These are phyloP conservation scores for Epithele typhae DNA, from an alignment of 768 basidiomycete species.

Conservation along the genomic window DNA sequence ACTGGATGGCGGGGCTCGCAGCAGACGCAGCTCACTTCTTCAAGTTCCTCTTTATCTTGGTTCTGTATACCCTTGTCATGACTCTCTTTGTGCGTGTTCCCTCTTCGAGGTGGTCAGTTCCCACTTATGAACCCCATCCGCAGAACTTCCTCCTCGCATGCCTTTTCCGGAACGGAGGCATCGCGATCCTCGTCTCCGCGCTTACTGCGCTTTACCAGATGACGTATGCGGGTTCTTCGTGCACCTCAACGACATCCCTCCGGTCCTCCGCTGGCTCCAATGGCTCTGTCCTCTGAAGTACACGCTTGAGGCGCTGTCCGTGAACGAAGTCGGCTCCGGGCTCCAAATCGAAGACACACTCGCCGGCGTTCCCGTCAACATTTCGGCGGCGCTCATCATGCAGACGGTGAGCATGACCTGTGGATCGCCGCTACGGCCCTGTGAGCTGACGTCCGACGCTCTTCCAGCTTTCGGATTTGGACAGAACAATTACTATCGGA, in stretches of 20 bases:
- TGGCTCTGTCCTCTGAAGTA: slow-evolving; percentile 87
- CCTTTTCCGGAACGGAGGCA: slow-evolving; percentile 79
- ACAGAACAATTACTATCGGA: slow-evolving; percentile 78
- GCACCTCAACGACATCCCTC: slow-evolving; percentile 78
- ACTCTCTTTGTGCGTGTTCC: slow-evolving; percentile 69
- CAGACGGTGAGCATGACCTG: slow-evolving; percentile 48
- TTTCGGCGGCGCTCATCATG: slow-evolving; percentile 86
- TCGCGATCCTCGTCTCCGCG: slow-evolving; percentile 86
- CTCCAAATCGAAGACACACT: slow-evolving; percentile 77
- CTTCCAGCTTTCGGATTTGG: slow-evolving; percentile 82
- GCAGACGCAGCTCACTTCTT: slow-evolving; percentile 79
- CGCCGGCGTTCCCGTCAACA: slow-evolving; percentile 74
- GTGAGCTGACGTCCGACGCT: too few relatives aligned
- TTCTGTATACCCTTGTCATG: slow-evolving; percentile 80
- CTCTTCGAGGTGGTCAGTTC: not conserved
- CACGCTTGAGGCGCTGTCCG: slow-evolving; percentile 76
- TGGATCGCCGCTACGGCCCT: not conserved
- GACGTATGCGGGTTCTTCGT: slow-evolving; percentile 95
- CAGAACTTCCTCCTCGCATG: slow-evolving; percentile 91
- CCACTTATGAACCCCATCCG: not conserved
- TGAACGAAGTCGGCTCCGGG: slow-evolving; percentile 91
- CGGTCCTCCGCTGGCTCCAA: slow-evolving; percentile 90
- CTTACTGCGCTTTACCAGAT: slow-evolving; percentile 74
- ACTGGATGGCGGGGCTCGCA: slow-evolving; percentile 93
- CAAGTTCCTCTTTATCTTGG: slow-evolving; percentile 90